Evolutionary conservation across 139 green algal species (phyloP).

Genomic region (Eudorina sp.): DNA sequence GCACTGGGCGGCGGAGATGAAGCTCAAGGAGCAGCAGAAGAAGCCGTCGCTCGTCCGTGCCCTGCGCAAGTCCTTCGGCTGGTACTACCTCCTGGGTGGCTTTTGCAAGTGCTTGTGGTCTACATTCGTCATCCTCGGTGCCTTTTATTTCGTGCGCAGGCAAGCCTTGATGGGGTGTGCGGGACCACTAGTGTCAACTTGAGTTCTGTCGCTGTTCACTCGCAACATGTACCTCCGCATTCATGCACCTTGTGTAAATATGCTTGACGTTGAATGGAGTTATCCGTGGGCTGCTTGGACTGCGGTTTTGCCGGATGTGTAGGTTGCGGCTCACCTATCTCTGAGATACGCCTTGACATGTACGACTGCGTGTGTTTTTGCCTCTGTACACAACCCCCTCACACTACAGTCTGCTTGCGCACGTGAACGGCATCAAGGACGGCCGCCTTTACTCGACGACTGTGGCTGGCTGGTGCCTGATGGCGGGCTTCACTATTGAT

Average conservation of each 20-base stretch:
- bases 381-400: background rate
- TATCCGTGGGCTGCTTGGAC: too few species aligned
- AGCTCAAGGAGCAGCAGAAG: conserved; percentile 11
- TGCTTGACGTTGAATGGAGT: too few species aligned
- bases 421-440: conserved; percentile 25
- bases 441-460: conserved; percentile 38
- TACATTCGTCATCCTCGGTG: conserved; percentile 57
- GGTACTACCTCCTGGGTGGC: conserved; percentile 46
- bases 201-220: too few species aligned
- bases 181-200: too few species aligned
- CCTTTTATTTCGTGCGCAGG: conserved; percentile 62
- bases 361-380: too few species aligned
- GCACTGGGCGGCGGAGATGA: conserved; percentile 15
- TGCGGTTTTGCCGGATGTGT: too few species aligned
- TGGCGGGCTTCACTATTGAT: conserved; percentile 57
- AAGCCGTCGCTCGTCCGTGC: conserved; percentile 25
- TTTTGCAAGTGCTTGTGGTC: conserved; percentile 59
- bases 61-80: conserved; percentile 20
- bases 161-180: background rate
- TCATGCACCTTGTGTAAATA: too few species aligned
- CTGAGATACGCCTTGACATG: too few species aligned
- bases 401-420: conserved; percentile 39
- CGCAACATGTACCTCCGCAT: too few species aligned
- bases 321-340: too few species aligned
- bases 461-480: conserved; percentile 55